These are phyloP conservation scores for Senna tora DNA, from an alignment of 306 rosid species.

Conservation along the genomic window DNA sequence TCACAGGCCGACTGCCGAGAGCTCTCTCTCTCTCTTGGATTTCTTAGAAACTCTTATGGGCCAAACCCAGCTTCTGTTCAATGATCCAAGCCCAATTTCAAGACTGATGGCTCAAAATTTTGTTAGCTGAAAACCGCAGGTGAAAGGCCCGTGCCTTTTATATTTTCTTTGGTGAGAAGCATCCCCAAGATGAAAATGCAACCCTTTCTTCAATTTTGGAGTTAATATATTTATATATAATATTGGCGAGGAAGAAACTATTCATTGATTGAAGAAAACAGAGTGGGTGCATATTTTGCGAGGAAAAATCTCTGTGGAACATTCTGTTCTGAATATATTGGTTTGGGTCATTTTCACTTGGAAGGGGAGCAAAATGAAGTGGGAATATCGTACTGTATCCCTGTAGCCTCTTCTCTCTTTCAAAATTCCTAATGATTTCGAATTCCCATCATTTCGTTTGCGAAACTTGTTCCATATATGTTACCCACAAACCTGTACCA, in stretches of 20 bases:
- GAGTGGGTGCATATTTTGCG: not conserved
- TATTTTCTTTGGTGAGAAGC: not conserved
- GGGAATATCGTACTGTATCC: constrained; percentile 29
- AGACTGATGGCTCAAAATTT: not conserved
- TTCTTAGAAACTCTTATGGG: too few relatives aligned
- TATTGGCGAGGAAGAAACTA: too few relatives aligned
- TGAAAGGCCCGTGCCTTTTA: not conserved
- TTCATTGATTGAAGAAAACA: not conserved
- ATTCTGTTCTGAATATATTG: constrained; percentile 14
- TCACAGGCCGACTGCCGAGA: too few relatives aligned
- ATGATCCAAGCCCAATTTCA: not conserved
- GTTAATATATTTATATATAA: not conserved
- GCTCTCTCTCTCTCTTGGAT: too few relatives aligned
- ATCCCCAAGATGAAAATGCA: not conserved
- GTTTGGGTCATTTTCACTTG: constrained; percentile 11
- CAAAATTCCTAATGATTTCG: constrained; percentile 42
- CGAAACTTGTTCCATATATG: constrained; percentile 34
- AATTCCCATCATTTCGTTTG: constrained; percentile 35
- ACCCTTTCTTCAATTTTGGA: not conserved
- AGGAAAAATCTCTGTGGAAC: constrained; percentile 21
- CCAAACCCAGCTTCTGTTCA: not conserved
- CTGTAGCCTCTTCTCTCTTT: constrained; percentile 26
- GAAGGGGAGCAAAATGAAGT: constrained; percentile 19
- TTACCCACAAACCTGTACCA: constrained; percentile 18
- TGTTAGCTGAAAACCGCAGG: not conserved